Evolutionary conservation across 2,329 filamentous ascomycete genomes (phyloP).

Genomic region (Thielaviopsis ethacetica): DNA sequence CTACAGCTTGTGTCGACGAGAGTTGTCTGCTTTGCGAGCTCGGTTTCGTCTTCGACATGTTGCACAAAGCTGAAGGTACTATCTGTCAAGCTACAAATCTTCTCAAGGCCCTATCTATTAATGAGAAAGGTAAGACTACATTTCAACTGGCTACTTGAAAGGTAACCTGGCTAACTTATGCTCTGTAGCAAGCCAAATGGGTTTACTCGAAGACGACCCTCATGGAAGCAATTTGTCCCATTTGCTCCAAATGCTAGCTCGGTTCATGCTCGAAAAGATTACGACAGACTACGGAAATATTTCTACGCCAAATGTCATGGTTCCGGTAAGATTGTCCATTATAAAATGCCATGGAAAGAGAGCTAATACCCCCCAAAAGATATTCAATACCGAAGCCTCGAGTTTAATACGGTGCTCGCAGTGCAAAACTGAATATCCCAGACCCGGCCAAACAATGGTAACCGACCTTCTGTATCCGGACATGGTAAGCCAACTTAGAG

Average conservation of each 20-base stretch:
- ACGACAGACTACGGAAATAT: constrained; percentile 51
- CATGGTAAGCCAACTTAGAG: constrained; percentile 1
- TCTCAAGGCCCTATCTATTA: constrained; percentile 71
- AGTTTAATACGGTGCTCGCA: constrained; percentile 69
- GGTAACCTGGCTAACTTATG: neutral
- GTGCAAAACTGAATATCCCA: constrained; percentile 72
- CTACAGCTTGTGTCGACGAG: constrained; percentile 67
- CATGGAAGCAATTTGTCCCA: constrained; percentile 49
- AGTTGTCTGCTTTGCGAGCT: constrained; percentile 83
- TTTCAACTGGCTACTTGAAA: neutral
- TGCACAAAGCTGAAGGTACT: constrained; percentile 84
- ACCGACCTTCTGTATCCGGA: constrained; percentile 72
- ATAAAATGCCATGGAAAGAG: neutral
- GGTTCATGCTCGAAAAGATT: constrained; percentile 74
- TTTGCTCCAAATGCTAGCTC: constrained; percentile 67
- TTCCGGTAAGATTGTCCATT: constrained; percentile 34
- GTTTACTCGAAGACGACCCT: constrained; percentile 70
- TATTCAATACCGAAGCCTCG: constrained; percentile 53
- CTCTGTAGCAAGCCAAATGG: constrained; percentile 39
- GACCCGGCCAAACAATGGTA: constrained; percentile 62
- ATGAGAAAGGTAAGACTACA: constrained; percentile 48
- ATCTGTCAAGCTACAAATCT: constrained; percentile 96
- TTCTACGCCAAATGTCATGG: constrained; percentile 48
- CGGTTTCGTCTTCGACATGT: constrained; percentile 93
- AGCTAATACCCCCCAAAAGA: constrained; percentile 16